These are phyloP conservation scores for Vaccinium darrowii DNA, from an alignment of 148 eudicot genomes.

Conservation along the genomic window DNA sequence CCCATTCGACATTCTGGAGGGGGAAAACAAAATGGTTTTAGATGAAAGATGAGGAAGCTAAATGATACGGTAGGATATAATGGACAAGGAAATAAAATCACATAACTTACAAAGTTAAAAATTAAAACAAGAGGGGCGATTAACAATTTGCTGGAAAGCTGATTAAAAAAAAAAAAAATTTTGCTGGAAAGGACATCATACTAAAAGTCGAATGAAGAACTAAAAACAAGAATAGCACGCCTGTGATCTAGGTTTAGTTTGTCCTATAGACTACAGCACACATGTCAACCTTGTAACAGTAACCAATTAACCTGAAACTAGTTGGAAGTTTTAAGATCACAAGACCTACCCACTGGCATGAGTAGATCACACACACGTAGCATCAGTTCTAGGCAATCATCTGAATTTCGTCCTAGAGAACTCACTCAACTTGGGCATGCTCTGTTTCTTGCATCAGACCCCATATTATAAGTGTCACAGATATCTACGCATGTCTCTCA, in stretches of 20 bases:
- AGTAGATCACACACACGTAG: neutral
- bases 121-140: neutral
- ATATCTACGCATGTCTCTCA: neutral
- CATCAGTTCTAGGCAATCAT: neutral
- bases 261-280: neutral
- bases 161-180: too few species aligned
- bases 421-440: neutral
- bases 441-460: neutral
- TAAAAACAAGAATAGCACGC: neutral
- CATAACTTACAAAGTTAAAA: neutral
- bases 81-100: neutral
- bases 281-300: neutral
- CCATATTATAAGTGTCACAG: neutral
- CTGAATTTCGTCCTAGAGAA: neutral
- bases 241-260: neutral
- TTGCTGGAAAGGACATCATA: neutral
- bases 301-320: neutral
- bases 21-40: neutral
- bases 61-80: neutral
- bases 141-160: neutral
- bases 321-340: neutral
- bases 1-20: conserved; percentile 75
- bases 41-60: neutral
- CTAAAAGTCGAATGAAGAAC: neutral
- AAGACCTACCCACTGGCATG: neutral